Conservation (phyloP, 768 basidiomycete species). For the Dacryopinax primogenitus region DNA sequence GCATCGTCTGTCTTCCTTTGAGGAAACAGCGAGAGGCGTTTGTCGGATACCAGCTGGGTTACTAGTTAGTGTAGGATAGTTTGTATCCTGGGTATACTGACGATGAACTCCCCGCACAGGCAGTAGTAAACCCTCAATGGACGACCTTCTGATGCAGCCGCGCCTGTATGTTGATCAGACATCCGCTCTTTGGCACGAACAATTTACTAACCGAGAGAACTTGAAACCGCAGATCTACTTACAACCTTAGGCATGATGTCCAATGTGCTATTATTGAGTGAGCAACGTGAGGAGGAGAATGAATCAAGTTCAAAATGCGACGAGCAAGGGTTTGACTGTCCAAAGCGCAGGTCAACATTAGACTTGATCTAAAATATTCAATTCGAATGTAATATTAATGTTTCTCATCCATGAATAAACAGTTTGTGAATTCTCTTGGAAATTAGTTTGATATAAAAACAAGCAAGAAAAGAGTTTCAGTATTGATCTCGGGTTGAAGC, state of each 20-base stretch:
- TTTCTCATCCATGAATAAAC: no score
- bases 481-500: no score
- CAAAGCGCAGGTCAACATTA: no score
- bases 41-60: neutral
- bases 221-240: neutral
- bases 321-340: neutral
- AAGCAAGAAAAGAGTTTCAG: no score
- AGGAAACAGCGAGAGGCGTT: neutral
- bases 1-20: neutral
- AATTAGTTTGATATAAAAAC: no score
- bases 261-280: no score
- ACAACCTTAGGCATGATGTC: neutral
- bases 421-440: no score
- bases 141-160: neutral
- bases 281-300: no score
- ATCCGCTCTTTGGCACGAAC: neutral
- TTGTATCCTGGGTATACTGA: neutral
- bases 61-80: neutral
- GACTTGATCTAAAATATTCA: no score
- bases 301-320: neutral
- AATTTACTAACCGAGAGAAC: neutral
- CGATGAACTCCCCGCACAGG: constrained; percentile 3
- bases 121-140: constrained; percentile 6
- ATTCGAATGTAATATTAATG: no score
- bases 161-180: neutral